Conservation (phyloP, 1,284 basidiomycete species). For the Irpex sp. region DNA sequence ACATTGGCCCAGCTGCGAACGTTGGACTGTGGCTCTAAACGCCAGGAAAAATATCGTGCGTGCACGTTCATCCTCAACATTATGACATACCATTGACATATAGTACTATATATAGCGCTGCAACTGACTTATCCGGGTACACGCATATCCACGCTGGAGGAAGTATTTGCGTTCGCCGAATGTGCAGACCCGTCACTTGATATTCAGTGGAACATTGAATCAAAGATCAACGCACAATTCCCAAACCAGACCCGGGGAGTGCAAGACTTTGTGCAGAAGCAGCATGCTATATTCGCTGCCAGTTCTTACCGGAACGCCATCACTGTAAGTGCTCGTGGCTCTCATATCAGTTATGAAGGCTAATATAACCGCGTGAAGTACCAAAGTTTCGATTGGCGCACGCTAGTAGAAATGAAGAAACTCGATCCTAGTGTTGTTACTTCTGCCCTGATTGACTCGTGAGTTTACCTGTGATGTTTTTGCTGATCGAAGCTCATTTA, state of each 20-base stretch:
- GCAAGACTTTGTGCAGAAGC: conserved; percentile 63
- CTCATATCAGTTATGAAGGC: no score
- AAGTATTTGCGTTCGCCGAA: conserved; percentile 72
- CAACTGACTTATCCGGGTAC: conserved; percentile 65
- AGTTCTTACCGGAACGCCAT: conserved; percentile 59
- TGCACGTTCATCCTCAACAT: not conserved
- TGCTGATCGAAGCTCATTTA: conserved; percentile 1
- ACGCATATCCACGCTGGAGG: conserved; percentile 67
- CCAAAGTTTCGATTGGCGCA: conserved; percentile 77
- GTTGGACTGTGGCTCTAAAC: conserved; percentile 73
- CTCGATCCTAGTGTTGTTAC: conserved; percentile 48
- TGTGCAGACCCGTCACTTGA: conserved; percentile 62
- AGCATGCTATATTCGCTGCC: conserved; percentile 51
- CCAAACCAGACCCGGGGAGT: conserved; percentile 57
- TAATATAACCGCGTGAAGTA: conserved; percentile 38
- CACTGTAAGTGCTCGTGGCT: conserved; percentile 40
- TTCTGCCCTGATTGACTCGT: conserved; percentile 65
- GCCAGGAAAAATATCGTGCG: conserved; percentile 57
- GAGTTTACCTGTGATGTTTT: conserved; percentile 17
- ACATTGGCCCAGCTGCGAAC: conserved; percentile 76
- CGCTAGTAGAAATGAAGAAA: conserved; percentile 64
- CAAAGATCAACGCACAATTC: conserved; percentile 64
- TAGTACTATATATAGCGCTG: conserved; percentile 43
- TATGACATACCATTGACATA: not conserved
- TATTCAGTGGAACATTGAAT: conserved; percentile 77